Conservation (phyloP, 768 basidiomycete species). For the Pholiota conissans region DNA sequence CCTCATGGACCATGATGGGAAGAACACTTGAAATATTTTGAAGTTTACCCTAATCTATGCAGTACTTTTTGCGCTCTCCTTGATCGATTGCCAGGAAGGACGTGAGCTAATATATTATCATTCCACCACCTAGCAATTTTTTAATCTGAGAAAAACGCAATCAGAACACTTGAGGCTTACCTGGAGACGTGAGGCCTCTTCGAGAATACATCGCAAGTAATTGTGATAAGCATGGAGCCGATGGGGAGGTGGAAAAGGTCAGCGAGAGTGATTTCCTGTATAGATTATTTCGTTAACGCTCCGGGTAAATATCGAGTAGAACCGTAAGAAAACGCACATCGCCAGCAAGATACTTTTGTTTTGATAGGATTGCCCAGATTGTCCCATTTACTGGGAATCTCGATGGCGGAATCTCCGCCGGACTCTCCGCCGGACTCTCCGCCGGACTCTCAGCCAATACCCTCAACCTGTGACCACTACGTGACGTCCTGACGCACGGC, state of each 20-base stretch:
- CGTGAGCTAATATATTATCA: constrained; percentile 39
- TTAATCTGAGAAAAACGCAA: too few relatives aligned
- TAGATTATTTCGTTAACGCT: too few relatives aligned
- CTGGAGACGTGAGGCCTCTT: constrained; percentile 44
- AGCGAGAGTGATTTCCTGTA: constrained; percentile 46
- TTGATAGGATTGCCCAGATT: constrained; percentile 59
- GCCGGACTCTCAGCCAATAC: too few relatives aligned
- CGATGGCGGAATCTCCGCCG: too few relatives aligned
- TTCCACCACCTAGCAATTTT: constrained; percentile 25
- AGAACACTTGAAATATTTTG: too few relatives aligned
- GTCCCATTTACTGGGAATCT: too few relatives aligned
- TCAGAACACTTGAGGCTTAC: constrained; percentile 21
- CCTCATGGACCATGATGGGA: too few relatives aligned
- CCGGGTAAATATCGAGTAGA: background rate
- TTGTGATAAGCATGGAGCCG: constrained; percentile 16
- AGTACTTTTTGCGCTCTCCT: constrained; percentile 31
- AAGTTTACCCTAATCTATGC: background rate
- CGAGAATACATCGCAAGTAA: constrained; percentile 29
- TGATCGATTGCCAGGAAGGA: constrained; percentile 49
- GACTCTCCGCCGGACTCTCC: too few relatives aligned
- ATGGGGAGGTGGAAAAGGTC: constrained; percentile 61
- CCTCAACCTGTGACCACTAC: too few relatives aligned
- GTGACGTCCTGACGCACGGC: too few relatives aligned
- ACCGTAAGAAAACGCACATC: constrained; percentile 32
- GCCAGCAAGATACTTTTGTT: constrained; percentile 57